phyloP scores from a whole-genome alignment of 306 rosid genomes.

The Hylodesmum podocarpum region DNA sequence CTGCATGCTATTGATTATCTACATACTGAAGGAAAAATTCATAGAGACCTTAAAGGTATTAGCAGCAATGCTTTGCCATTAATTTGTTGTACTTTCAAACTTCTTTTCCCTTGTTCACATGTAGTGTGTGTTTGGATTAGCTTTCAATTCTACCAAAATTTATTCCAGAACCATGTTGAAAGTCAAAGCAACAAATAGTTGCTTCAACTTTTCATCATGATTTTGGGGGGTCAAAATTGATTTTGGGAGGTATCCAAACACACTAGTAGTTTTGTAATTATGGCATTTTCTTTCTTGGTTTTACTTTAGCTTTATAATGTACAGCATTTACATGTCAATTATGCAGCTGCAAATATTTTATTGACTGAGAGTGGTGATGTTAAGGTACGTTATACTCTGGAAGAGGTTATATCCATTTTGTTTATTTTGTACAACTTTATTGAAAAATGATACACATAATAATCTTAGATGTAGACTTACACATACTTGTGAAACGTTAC shows the following conservation, averaged over 20 bases:
- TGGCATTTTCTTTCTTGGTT: conserved; percentile 7
- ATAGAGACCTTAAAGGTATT: conserved; percentile 95
- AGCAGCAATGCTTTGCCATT: not conserved
- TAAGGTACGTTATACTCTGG: conserved; percentile 58
- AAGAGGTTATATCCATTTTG: conserved; percentile 1
- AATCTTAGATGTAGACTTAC: conserved; percentile 29
- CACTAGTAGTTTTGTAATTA: conserved; percentile 12
- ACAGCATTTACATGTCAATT: conserved; percentile 34
- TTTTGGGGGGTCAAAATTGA: too few relatives aligned
- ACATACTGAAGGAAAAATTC: conserved; percentile 94
- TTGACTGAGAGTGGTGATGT: conserved; percentile 94
- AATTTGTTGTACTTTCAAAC: conserved; percentile 12
- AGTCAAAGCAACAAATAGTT: too few relatives aligned
- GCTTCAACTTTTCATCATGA: too few relatives aligned
- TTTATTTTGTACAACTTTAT: conserved; percentile 23
- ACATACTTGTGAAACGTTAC: conserved; percentile 38
- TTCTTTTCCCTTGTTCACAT: conserved; percentile 6
- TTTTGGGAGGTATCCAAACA: too few relatives aligned
- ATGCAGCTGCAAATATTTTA: conserved; percentile 98
- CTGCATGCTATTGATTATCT: conserved; percentile 94
- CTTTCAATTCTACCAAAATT: too few relatives aligned
- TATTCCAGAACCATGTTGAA: too few relatives aligned
- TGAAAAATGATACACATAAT: conserved; percentile 24
- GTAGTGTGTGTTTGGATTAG: too few relatives aligned
- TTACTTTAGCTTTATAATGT: conserved; percentile 29